phyloP scores from a whole-genome alignment of 768 basidiomycete species.

The Lactarius pseudohatsudake region DNA sequence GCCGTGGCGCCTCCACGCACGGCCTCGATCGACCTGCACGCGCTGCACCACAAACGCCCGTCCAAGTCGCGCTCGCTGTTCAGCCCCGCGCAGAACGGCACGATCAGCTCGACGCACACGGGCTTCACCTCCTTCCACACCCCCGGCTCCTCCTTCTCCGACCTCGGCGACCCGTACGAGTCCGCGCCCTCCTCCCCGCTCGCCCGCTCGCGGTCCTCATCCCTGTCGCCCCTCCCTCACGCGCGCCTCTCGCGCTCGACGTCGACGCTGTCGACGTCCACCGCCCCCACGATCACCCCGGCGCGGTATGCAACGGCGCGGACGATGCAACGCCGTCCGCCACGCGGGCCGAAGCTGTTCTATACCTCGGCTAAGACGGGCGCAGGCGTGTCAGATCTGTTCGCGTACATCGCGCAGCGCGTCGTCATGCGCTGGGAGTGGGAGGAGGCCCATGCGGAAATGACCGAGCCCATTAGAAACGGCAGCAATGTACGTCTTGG shows the following conservation, averaged over 20 bases:
- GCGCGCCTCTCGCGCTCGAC: constrained; percentile 23
- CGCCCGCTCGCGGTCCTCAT: constrained; percentile 35
- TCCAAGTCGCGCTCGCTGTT: constrained; percentile 49
- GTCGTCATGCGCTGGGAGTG: constrained; percentile 66
- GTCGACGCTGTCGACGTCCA: constrained; percentile 27
- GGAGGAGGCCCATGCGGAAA: constrained; percentile 54
- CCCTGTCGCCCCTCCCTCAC: constrained; percentile 29
- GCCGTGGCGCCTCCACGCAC: constrained; percentile 31
- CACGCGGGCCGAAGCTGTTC: constrained; percentile 62
- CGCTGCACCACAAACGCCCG: constrained; percentile 35
- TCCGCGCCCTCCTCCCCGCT: constrained; percentile 61
- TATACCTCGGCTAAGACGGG: constrained; percentile 81
- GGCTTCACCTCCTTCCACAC: constrained; percentile 70
- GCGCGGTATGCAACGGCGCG: constrained; percentile 25
- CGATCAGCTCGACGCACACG: constrained; percentile 57
- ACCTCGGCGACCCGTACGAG: constrained; percentile 45
- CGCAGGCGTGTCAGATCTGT: constrained; percentile 67
- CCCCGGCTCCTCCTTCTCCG: constrained; percentile 74
- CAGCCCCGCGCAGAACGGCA: constrained; percentile 42
- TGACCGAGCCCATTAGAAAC: constrained; percentile 41
- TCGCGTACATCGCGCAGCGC: constrained; percentile 68
- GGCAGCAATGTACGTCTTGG: constrained; percentile 19
- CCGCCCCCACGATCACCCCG: constrained; percentile 33
- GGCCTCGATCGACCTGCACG: constrained; percentile 37
- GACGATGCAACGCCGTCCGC: constrained; percentile 38